Percentiles rank a stretch among this genome's conserved stretches.
These are phyloP conservation scores for Globisporangium sylvaticum DNA, from an alignment of 352 stramenopile genomes.

Conservation along the genomic window DNA sequence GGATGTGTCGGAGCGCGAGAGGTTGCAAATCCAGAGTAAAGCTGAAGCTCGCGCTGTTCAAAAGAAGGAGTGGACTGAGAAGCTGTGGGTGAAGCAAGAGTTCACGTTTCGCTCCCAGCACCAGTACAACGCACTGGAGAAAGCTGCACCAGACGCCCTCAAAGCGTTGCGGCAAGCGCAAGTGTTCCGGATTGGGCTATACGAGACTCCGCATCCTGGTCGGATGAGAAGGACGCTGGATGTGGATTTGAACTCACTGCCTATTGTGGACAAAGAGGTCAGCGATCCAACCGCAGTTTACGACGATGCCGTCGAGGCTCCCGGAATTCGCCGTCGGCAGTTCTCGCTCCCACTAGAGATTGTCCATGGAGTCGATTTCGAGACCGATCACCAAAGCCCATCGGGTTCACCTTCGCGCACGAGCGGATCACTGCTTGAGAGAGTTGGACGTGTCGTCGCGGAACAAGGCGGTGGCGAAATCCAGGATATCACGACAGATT, in stretches of 20 bases:
- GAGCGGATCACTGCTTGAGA: constrained; percentile 48
- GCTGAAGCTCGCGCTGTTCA: constrained; percentile 17
- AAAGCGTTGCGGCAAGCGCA: constrained; percentile 23
- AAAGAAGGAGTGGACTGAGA: constrained; percentile 44
- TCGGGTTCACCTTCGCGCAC: constrained; percentile 18
- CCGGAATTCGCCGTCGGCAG: constrained; percentile 16
- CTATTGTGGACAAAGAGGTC: neutral
- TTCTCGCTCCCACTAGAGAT: constrained; percentile 38
- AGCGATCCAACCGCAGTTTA: neutral
- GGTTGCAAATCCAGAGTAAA: constrained; percentile 24
- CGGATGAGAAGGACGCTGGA: constrained; percentile 56
- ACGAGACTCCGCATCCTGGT: constrained; percentile 64
- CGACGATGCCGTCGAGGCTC: neutral
- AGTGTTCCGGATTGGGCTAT: constrained; percentile 51
- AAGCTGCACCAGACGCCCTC: constrained; percentile 27
- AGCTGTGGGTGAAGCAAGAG: constrained; percentile 61
- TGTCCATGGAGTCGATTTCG: constrained; percentile 32
- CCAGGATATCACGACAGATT: constrained; percentile 67
- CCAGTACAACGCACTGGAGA: constrained; percentile 33
- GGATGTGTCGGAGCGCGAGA: constrained; percentile 39
- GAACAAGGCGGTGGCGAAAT: constrained; percentile 75
- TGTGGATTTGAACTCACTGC: constrained; percentile 30
- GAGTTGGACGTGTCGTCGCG: constrained; percentile 68
- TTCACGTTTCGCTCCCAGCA: constrained; percentile 71
- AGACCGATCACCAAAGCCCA: constrained; percentile 20